Evolutionary conservation across 2,329 filamentous ascomycete species (phyloP).

Genomic region (Myriosclerotinia scirpicola): DNA sequence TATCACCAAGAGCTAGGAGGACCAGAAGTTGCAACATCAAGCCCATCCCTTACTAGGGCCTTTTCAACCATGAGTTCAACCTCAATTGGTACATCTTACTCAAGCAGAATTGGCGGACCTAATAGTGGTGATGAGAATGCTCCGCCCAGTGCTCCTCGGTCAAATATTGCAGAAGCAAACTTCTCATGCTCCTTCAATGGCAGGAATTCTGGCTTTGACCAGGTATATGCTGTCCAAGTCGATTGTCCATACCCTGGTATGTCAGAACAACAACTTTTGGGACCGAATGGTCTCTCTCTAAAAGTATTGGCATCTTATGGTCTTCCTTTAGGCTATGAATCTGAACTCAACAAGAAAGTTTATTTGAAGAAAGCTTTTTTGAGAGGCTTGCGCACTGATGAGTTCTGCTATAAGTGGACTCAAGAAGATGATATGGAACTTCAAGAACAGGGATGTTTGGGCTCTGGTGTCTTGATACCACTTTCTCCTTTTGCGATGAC

Average conservation of each 20-base stretch:
- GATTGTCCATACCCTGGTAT: constrained; percentile 27
- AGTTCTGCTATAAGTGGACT: constrained; percentile 5
- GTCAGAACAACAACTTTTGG: constrained; percentile 30
- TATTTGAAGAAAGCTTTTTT: constrained; percentile 3
- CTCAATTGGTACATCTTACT: neutral
- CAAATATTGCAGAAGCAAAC: constrained; percentile 30
- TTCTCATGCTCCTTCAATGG: constrained; percentile 35
- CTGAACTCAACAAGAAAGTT: neutral
- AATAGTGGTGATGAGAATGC: neutral
- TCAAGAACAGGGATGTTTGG: neutral
- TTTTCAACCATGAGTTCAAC: constrained; percentile 7
- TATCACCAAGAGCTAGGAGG: constrained; percentile 1
- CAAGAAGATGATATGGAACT: neutral
- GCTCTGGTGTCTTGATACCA: constrained; percentile 8
- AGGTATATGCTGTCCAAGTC: constrained; percentile 36
- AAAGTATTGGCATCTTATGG: constrained; percentile 38
- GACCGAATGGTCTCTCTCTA: constrained; percentile 30
- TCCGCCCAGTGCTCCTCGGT: constrained; percentile 4
- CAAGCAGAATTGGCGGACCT: constrained; percentile 15
- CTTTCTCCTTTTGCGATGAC: neutral
- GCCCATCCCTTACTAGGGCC: neutral
- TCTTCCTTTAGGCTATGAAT: constrained; percentile 23
- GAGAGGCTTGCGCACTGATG: constrained; percentile 1
- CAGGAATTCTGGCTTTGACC: constrained; percentile 37
- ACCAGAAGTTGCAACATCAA: neutral